A percentile compares a stretch with the other conserved stretches of the same genome.
These are phyloP conservation scores for Fusarium udum DNA, from an alignment of 2,329 filamentous ascomycete species.

Conservation along the genomic window DNA sequence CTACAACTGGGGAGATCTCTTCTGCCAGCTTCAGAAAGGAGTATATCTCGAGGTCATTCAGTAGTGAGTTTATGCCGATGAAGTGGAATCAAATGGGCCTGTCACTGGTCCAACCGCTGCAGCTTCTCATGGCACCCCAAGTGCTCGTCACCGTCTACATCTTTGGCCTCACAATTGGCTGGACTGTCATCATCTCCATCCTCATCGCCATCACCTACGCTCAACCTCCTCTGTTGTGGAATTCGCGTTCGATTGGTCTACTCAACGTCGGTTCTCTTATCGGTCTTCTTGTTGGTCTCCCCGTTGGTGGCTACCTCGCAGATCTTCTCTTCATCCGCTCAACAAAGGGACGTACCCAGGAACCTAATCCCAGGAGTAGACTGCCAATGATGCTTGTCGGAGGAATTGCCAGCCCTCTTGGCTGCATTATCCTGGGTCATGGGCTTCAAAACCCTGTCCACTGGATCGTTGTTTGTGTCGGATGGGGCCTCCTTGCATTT, in stretches of 20 bases:
- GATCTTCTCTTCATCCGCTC: conserved; percentile 5
- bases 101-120: background rate
- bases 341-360: background rate
- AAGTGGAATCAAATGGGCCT: background rate
- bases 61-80: background rate
- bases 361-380: background rate
- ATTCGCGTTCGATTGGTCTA: background rate
- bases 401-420: background rate
- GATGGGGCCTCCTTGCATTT: conserved; percentile 1
- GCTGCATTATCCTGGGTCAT: background rate
- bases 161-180: conserved; percentile 5
- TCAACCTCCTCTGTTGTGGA: background rate
- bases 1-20: background rate
- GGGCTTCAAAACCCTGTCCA: background rate
- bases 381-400: background rate
- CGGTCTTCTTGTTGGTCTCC: background rate
- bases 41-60: background rate
- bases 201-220: background rate
- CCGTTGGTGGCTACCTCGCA: background rate
- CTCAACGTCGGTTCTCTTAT: background rate
- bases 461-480: background rate
- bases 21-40: background rate
- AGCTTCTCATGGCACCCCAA: background rate
- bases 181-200: conserved; percentile 2
- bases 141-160: conserved; percentile 1